Conservation (phyloP, 2,329 filamentous ascomycete genomes). For the Aspergillus persii region DNA sequence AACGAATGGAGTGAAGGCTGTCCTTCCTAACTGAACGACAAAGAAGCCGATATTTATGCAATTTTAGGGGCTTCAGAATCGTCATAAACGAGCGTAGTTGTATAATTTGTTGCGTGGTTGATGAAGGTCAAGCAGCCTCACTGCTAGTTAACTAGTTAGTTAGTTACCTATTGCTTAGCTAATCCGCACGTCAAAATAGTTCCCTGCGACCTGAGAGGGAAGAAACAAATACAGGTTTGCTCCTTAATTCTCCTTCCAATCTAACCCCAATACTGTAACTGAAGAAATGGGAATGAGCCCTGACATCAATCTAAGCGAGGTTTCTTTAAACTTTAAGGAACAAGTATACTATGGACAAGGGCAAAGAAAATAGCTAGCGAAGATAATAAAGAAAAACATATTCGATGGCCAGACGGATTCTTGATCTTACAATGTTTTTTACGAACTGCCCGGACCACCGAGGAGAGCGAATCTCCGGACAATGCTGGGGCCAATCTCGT, state of each 20-base stretch:
- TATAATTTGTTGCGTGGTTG: no score
- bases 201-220: neutral
- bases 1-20: no score
- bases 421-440: constrained; percentile 12
- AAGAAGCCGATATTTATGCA: no score
- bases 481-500: constrained; percentile 94
- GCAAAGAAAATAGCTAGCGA: constrained; percentile 16
- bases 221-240: neutral
- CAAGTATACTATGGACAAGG: constrained; percentile 30
- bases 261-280: neutral
- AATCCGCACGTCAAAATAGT: no score
- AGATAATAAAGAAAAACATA: constrained; percentile 8
- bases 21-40: no score
- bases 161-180: no score
- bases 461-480: constrained; percentile 91
- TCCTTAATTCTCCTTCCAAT: neutral
- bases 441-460: constrained; percentile 73
- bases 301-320: neutral
- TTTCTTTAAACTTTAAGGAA: constrained; percentile 1
- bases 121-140: no score
- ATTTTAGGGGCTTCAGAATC: no score
- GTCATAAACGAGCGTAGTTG: no score
- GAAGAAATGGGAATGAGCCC: no score
- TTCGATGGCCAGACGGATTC: neutral
- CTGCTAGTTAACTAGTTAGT: no score